These are phyloP conservation scores for Ceratobasidium sp. DNA, from an alignment of 1,284 basidiomycete species.

Conservation along the genomic window DNA sequence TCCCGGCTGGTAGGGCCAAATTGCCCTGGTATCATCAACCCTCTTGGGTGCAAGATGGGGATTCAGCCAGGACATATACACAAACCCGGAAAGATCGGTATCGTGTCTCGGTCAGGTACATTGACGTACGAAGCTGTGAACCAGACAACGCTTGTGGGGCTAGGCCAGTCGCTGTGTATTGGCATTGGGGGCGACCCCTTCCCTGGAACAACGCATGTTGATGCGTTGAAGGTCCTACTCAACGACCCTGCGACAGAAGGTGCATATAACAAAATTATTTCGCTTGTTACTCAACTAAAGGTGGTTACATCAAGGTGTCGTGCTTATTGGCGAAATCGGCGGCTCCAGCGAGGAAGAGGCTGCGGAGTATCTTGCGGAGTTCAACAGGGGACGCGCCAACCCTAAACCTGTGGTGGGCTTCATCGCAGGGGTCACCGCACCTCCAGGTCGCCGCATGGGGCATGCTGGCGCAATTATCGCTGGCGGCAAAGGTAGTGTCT, in stretches of 20 bases:
- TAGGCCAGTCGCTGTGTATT: slow-evolving; percentile 95
- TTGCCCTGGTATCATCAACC: slow-evolving; percentile 98
- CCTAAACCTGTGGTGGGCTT: slow-evolving; percentile 98
- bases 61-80: slow-evolving; percentile 99
- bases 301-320: slow-evolving; percentile 69
- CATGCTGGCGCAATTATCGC: slow-evolving; percentile 98
- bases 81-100: slow-evolving; percentile 91
- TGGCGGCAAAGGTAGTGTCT: slow-evolving; percentile 83
- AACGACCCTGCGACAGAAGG: slow-evolving; percentile 92
- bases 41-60: slow-evolving; percentile 98
- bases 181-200: slow-evolving; percentile 99
- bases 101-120: slow-evolving; percentile 96
- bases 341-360: slow-evolving; percentile 99
- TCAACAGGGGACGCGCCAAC: slow-evolving; percentile 86
- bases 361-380: slow-evolving; percentile 89
- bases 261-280: slow-evolving; percentile 48
- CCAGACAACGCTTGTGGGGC: slow-evolving; percentile 93
- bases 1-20: slow-evolving; percentile 96
- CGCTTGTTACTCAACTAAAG: background rate
- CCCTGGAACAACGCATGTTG: slow-evolving; percentile 94
- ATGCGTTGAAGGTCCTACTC: slow-evolving; percentile 95
- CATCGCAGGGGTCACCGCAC: slow-evolving; percentile 96
- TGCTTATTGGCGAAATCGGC: slow-evolving; percentile 98
- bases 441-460: slow-evolving; percentile 97
- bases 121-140: slow-evolving; percentile 91